Conservation (phyloP, 2,329 filamentous ascomycete species). For the Cucurbitaria berberidis region DNA sequence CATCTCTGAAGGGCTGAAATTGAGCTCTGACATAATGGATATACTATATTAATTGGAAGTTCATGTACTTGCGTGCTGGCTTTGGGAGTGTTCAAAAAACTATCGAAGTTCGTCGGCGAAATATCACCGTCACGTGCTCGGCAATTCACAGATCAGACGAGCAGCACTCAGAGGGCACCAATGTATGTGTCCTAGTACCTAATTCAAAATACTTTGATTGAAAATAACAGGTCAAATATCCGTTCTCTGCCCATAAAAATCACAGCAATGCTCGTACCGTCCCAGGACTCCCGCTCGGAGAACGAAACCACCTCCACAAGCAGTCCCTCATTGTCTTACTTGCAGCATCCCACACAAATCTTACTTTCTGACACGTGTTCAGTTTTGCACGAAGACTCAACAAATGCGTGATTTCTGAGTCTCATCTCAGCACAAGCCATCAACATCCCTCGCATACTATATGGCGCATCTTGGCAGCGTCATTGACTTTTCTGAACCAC, state of each 20-base stretch:
- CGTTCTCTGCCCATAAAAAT: too few relatives aligned
- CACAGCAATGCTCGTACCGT: too few relatives aligned
- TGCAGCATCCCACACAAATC: background rate
- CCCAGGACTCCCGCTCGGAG: too few relatives aligned
- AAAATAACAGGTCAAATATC: too few relatives aligned
- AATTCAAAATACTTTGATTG: too few relatives aligned
- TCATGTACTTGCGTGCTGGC: too few relatives aligned
- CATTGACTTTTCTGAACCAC: constrained; percentile 11
- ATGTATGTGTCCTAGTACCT: too few relatives aligned
- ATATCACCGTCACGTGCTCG: background rate
- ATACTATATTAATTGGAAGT: too few relatives aligned
- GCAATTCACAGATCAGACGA: background rate
- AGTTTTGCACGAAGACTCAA: background rate
- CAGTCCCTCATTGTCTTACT: background rate
- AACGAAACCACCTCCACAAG: too few relatives aligned
- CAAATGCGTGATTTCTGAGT: background rate
- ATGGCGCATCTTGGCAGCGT: constrained; percentile 15
- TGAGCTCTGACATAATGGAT: constrained; percentile 18
- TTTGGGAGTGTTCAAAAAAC: too few relatives aligned
- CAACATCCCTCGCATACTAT: background rate
- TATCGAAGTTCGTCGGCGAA: background rate
- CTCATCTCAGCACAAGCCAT: background rate
- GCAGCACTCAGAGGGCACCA: background rate
- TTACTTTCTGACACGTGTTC: background rate
- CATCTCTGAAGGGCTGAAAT: constrained; percentile 22